Base-by-base conservation (phyloP, 2,329 filamentous ascomycete species). In the Penicillium sp. region DNA sequence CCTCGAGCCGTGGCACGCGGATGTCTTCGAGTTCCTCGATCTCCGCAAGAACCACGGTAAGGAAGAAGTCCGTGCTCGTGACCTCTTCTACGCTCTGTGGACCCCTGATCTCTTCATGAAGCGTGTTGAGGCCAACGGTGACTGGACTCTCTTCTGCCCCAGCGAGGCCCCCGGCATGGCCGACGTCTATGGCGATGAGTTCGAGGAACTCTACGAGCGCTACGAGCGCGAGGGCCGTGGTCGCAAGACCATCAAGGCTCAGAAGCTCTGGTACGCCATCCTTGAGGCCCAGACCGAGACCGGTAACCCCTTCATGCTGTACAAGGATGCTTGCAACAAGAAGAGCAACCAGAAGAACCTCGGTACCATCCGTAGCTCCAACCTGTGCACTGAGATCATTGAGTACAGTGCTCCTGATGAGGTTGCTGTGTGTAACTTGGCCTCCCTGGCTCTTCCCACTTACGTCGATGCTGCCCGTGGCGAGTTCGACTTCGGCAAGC, bases 341-440 rank as follows among this genome's bases (percentile, higher is more conserved):
- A 99, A 99, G 89, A 97, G 92, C 83, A 99, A 99, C 85, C 94
- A 99, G 82, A 97, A 99, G 88, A 99, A 99, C 79, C 84, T 99
- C 31, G 94, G 94, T 63, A 97, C 92, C 59, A 99, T 99, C 68
- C 92, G 92, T 77, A 97, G 91, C 83, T 99, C 94, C 71, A 99
- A 99, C 77, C 83, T 99, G 46, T 99, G 94, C 86, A 97, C 93
- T 47, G 94, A 99, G 79, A 99, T 99, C 67, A 85, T 99, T 62
- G 94, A 99, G 81, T 99, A 97, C 82, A 95, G 83, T 62, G 91
- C 94, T 34, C 93, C 94, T 34, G 94, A 99, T 76, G 94, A 99
- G 84, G 94, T 99, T 47, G 94, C 94, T 65, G 94, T 97, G 55
- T 99, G 94, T 83, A 99, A 99, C 80, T 80, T 99, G 75, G 94